These are phyloP conservation scores for Helicocarpus griseus DNA, from an alignment of 2,329 filamentous ascomycete genomes.

Conservation along the genomic window DNA sequence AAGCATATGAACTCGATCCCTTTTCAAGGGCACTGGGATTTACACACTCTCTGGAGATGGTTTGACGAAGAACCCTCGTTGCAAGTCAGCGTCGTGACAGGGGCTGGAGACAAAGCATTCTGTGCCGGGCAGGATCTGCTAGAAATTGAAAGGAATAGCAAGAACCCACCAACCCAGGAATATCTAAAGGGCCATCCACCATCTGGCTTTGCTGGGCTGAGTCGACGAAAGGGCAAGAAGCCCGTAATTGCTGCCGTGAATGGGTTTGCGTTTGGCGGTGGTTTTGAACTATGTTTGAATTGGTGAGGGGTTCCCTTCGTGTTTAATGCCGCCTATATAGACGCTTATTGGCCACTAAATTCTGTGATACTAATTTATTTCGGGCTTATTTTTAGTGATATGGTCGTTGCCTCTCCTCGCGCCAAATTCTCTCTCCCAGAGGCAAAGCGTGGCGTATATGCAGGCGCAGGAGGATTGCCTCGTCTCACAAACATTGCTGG, in stretches of 20 bases:
- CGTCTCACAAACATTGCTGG: constrained; percentile 59
- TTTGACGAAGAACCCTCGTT: constrained; percentile 32
- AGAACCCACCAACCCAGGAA: constrained; percentile 16
- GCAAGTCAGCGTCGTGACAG: constrained; percentile 34
- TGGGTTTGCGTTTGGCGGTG: constrained; percentile 64
- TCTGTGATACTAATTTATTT: too few relatives aligned
- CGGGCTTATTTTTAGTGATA: constrained; percentile 59
- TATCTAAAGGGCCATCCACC: constrained; percentile 30
- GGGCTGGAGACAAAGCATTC: constrained; percentile 34
- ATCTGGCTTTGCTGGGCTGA: constrained; percentile 47
- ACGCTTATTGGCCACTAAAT: not conserved
- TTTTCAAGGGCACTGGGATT: constrained; percentile 29
- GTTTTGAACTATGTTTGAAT: constrained; percentile 86
- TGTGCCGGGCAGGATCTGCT: constrained; percentile 37
- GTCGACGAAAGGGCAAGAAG: constrained; percentile 52
- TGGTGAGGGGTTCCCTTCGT: constrained; percentile 40
- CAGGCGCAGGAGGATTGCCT: constrained; percentile 60
- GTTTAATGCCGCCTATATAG: not conserved
- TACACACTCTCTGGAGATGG: constrained; percentile 31
- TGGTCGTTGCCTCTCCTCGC: constrained; percentile 50
- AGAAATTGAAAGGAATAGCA: constrained; percentile 29
- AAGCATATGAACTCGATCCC: constrained; percentile 33
- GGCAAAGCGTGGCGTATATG: constrained; percentile 59
- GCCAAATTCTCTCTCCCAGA: constrained; percentile 63
- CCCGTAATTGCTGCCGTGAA: constrained; percentile 72